Base-by-base conservation (phyloP, 2,329 filamentous ascomycete species). In the Diaporthe caulivora region DNA sequence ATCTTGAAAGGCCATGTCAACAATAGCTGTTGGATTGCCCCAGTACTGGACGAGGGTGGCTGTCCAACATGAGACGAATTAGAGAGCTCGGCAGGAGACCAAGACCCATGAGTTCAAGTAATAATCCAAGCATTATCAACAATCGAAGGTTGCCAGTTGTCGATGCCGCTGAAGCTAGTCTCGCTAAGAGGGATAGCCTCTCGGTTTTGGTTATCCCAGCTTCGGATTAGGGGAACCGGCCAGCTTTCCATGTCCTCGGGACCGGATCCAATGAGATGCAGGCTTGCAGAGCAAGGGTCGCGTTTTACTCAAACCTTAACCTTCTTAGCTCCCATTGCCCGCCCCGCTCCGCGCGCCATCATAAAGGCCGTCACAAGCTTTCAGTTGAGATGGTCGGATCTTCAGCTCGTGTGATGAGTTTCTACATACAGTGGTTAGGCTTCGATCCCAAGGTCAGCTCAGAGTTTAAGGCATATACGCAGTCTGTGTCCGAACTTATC, bases 321-420 rank as follows among this genome's bases (percentile, higher is more conserved):
- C 31, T 15, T 24, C 11, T 21, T 53, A 53, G 47, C 47, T 67
- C n/a, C 31, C 47, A 53, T 40, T 40, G 44, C 44, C 44, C 62
- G 62, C 24, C 44, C 62, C 62, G 62, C 47, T 53, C 62, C 62
- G 62, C 31, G 62, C 62, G 62, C n/a, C 62, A 53, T 40, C 44
- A 7, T 17, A 60, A 67, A 37, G 31, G 31, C 31, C 44, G n/a
- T 31, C 62, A 24, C 29, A 51, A 24, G 31, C 62, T 65, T 65
- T 26, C 44, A 40, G 17, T 26, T 37, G 44, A 15, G 7, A 18
- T 65, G 44, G 29, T 65, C 13, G 44, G 44, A 65, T 49, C 29
- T 15, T 34, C 26, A 13, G 31, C 44, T 37, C 44, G 31, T 37
- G 44, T 21, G 1, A n/a, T n/a, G 29, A 51, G 51, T 13, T 21